Evolutionary conservation across 768 basidiomycete genomes (phyloP), one percentile per base, ranked within the genome.

Genomic region (Xerocomellus intermedius): DNA sequence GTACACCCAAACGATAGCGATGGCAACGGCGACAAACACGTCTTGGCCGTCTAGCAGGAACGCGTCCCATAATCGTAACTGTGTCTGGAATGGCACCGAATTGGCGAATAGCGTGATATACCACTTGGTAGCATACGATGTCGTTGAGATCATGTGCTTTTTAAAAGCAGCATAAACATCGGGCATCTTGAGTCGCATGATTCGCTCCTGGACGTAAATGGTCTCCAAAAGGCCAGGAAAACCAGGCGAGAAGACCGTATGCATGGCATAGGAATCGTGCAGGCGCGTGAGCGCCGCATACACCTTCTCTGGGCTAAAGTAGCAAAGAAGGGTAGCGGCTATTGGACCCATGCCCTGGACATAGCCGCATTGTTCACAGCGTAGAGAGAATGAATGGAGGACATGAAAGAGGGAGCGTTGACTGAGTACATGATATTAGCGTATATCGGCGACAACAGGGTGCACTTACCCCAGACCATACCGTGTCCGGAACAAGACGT

Each of bases 311-410:
- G 97, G 93, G 59, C 88, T 87, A 68, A 94, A 88, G 70, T 98
- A 98, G 73, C 90, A 94, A 13, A 98, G 81, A 21, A 99, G 79
- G 2, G 94, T 98, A 1, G 95, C 91, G 0, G 96, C 93, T 54
- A 99, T 91, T 7, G 96, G 91, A 2, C 97, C 95, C 97, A 99
- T 99, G 56, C 97, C 97, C 74, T 99, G 97, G 38, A 95, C 94
- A 69, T 99, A 99, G 16, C 96, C 96, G 58, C 97, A 98, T 12
- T 81, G 76, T 17, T 77, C 70, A 72, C 96, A 98, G n/a, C 79
- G 77, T 19, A 95, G 78, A 2, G 94, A 95, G 69, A 97, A 94
- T 48, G 83, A 83, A 70, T 98, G 97, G 26, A 98, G 79, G 54
- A 97, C 93, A 68, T 93, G 94, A 73, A 98, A 98, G 12, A 99